These are phyloP conservation scores for Triticum turgidum DNA, from an alignment of 176 grass and related monocot genomes.

Conservation along the genomic window DNA sequence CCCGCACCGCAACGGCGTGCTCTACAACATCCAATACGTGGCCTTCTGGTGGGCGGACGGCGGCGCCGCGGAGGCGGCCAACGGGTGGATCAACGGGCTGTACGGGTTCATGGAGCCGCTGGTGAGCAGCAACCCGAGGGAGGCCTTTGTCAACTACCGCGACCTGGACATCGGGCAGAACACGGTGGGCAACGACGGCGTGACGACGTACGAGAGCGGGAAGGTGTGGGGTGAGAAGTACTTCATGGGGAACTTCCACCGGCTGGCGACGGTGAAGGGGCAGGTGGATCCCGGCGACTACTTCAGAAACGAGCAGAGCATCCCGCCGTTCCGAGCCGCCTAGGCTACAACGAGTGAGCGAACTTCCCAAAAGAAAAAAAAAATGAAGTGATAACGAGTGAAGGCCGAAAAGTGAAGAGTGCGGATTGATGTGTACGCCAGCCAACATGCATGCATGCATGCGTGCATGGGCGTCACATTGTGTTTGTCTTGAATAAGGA, in stretches of 20 bases:
- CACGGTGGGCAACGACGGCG: neutral
- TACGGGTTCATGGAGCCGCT: neutral
- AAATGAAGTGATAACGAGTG: too few relatives aligned
- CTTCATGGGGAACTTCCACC: constrained; percentile 37
- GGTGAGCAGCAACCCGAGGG: constrained; percentile 37
- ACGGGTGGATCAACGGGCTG: neutral
- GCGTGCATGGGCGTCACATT: neutral
- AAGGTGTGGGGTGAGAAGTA: constrained; percentile 43
- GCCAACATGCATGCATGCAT: neutral
- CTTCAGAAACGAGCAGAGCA: constrained; percentile 60
- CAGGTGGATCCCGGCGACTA: constrained; percentile 45
- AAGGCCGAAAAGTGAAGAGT: too few relatives aligned
- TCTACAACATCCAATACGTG: constrained; percentile 56
- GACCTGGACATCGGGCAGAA: constrained; percentile 49
- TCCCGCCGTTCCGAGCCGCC: constrained; percentile 24
- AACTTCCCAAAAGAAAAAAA: too few relatives aligned
- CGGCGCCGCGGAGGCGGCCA: neutral
- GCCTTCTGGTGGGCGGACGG: constrained; percentile 1
- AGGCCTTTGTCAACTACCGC: constrained; percentile 41
- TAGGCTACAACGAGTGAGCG: too few relatives aligned
- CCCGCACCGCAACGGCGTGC: constrained; percentile 39
- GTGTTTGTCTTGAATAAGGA: neutral
- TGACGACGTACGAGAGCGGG: constrained; percentile 19
- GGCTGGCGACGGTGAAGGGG: constrained; percentile 41
- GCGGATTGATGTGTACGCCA: too few relatives aligned